Evolutionary conservation across 768 basidiomycete genomes (phyloP), one percentile per base, ranked within the genome.

Genomic region (Serendipita sp.): DNA sequence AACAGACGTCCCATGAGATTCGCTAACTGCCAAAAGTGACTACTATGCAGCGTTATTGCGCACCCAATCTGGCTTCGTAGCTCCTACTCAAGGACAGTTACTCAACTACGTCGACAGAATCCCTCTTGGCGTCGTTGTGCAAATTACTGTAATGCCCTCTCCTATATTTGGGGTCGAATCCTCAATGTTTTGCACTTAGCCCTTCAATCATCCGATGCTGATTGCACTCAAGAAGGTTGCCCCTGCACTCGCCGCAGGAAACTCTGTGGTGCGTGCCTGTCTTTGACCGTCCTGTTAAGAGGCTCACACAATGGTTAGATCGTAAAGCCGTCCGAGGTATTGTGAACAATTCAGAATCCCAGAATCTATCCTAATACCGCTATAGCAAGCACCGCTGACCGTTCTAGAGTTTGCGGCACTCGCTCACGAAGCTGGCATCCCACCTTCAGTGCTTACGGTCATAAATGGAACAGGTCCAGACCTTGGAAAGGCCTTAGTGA

Each of bases 161-260:
- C 45, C 37, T 30, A 18, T 65, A 15, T 35, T 8, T 1, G 2
- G 35, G 10, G 1, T 10, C 8, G n/a, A 10, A 4, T 16, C 1
- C 32, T 37, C 35, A n/a, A 24, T 24, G 24, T 24, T 24, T 24
- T 24, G 24, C 24, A 15, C 67, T 1, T 13, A 90, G 86, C 88
- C 90, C 2, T 92, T 92, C 73, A 93, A 93, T 69, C 90, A 93
- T 68, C 91, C 91, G 0, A 75, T 93, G n/a, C 73, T 93, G 41
- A 93, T 93, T 67, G 88, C 89, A 1, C 72, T 92, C 63, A 93
- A 93, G 78, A 93, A 93, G 74, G 86, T 92, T 64, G 88, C 86
- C 0, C 88, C 88, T 3, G 89, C 88, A 0, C 76, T 92, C 32
- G 90, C 90, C 48, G 87, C 89, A 5, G 90, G 89, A 3, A 92